Evolutionary conservation across 768 basidiomycete genomes (phyloP).

Genomic region (Naematelia encephala): DNA sequence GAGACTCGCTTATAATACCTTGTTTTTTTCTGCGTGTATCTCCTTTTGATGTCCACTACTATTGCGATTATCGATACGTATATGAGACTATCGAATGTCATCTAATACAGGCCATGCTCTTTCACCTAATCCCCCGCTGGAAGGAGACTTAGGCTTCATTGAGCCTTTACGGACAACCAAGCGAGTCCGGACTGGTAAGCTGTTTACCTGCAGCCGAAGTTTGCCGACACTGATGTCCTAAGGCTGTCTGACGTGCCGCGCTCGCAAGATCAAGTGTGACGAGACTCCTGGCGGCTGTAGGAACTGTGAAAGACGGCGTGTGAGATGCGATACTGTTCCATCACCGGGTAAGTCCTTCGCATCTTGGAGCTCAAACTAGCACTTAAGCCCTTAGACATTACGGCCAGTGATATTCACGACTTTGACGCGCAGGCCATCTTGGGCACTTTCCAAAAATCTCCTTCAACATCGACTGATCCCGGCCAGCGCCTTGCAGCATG

Average conservation of each 20-base stretch:
- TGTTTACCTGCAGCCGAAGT: not conserved
- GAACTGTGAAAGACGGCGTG: not conserved
- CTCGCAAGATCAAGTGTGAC: conserved; percentile 2
- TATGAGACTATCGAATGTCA: no score
- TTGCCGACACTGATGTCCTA: not conserved
- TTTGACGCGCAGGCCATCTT: no score
- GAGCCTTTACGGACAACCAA: not conserved
- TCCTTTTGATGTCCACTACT: not conserved
- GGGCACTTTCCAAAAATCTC: no score
- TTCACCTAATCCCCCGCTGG: no score
- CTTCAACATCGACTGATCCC: not conserved
- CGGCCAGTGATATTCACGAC: no score
- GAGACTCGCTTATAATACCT: not conserved
- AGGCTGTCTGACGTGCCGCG: conserved; percentile 5
- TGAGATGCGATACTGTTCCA: not conserved
- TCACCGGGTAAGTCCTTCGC: not conserved
- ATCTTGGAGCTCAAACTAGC: not conserved
- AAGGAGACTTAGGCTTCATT: not conserved
- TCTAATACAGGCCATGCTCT: no score
- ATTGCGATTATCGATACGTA: no score
- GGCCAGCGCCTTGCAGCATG: not conserved
- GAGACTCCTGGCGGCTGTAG: not conserved
- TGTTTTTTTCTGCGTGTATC: no score
- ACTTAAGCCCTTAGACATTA: not conserved
- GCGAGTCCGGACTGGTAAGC: not conserved